These are phyloP conservation scores for Echites panduratus DNA, from an alignment of 257 asterid genomes.

Conservation along the genomic window DNA sequence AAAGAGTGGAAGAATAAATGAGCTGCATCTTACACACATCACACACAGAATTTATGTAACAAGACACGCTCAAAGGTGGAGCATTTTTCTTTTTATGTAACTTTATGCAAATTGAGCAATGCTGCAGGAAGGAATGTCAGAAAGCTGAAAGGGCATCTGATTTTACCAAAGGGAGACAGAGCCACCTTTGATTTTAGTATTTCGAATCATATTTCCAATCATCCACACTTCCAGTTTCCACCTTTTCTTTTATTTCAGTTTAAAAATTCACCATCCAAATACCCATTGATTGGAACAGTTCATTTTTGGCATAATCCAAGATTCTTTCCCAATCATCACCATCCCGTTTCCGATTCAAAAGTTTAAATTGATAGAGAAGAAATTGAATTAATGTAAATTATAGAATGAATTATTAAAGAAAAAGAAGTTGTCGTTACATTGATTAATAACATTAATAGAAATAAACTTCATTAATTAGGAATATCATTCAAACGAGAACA, in stretches of 20 bases:
- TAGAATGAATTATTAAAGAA: no score
- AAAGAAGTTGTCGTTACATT: no score
- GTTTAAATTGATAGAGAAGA: no score
- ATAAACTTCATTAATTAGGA: background rate
- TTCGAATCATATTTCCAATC: background rate
- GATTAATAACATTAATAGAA: no score
- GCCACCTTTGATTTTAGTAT: no score
- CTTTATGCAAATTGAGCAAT: slow-evolving; percentile 23
- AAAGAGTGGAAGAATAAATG: background rate
- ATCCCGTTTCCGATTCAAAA: no score
- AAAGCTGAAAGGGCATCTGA: slow-evolving; percentile 15
- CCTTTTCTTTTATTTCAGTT: background rate
- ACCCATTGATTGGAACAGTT: background rate
- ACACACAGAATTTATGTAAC: no score
- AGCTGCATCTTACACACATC: slow-evolving; percentile 2
- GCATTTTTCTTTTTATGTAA: slow-evolving; percentile 3
- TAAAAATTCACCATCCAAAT: background rate
- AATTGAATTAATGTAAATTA: no score
- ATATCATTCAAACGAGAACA: background rate
- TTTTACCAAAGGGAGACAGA: no score
- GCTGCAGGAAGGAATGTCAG: slow-evolving; percentile 14
- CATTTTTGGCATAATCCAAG: no score
- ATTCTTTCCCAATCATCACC: no score
- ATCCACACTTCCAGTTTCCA: background rate
- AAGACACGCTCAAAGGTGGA: slow-evolving; percentile 2